Evolutionary conservation across 305 asterid genomes (phyloP), one percentile per base, ranked within the genome.

Genomic region (Fraxinus velutina): DNA sequence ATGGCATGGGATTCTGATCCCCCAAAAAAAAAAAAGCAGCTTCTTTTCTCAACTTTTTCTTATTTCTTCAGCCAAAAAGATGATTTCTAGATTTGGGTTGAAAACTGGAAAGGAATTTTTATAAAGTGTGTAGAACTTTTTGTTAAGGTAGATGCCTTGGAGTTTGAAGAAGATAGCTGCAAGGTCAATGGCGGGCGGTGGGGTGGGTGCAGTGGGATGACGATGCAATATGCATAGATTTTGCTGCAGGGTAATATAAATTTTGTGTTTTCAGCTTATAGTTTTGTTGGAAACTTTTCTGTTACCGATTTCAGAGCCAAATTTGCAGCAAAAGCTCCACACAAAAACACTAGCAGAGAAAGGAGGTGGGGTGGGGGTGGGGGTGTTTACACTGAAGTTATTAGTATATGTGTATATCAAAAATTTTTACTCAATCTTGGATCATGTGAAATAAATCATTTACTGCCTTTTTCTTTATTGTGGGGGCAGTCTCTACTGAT

Each of bases 301-400:
- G 85, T 82, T 81, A 36, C 90, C 42, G 89, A 83, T 83, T 91
- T 90, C 90, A 89, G 92, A 91, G 93, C 93, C 92, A 80, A 86
- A 78, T 27, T 86, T 84, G 85, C 78, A 85, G 88, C 86, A 83
- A 86, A 82, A 85, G 86, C 89, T 79, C 82, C 73, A 81, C 29
- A 76, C 4, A 64, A 12, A 78, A 50, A 22, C 74, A 68, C 74
- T 62, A 60, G 30, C 30, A 24, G 82, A 64, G 78, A 30, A 24
- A 73, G 57, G 83, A 33, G 30, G 79, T 5, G 47, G 42, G 57
- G 70, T 15, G 79, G 76, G 74, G 81, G 15, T 24, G 9, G 30
- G 12, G 24, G 34, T 8, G 55, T 68, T 29, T 9, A 62, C 29
- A 64, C 33, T 64, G 34, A 2, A 64, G 72, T 9, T 4, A 68